Evolutionary conservation across 148 eudicot genomes (phyloP).

Genomic region (Arctostaphylos glauca): DNA sequence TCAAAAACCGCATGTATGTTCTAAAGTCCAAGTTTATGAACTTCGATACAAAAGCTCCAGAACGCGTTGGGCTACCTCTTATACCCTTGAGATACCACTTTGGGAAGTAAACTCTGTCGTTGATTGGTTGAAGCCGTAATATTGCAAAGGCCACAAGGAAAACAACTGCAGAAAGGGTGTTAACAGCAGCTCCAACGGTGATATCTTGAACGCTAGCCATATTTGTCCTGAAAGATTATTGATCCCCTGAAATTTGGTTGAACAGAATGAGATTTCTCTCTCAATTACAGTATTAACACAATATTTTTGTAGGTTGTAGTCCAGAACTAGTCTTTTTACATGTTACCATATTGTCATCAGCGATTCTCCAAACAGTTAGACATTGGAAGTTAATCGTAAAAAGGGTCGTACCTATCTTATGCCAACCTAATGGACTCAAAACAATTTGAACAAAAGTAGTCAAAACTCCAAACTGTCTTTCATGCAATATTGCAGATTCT

Average conservation of each 20-base stretch:
- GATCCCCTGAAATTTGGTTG: conserved; percentile 34
- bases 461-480: not conserved
- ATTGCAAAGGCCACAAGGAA: conserved; percentile 85
- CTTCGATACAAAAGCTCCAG: conserved; percentile 50
- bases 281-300: not conserved
- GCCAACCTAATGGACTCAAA: not conserved
- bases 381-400: not conserved
- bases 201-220: conserved; percentile 85
- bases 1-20: conserved; percentile 71
- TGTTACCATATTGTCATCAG: not conserved
- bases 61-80: conserved; percentile 61
- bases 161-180: conserved; percentile 63
- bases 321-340: not conserved
- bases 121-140: conserved; percentile 85
- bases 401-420: not conserved
- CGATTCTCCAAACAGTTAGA: not conserved
- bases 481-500: not conserved
- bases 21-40: conserved; percentile 73
- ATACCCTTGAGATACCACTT: conserved; percentile 97
- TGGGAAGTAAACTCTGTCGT: conserved; percentile 96
- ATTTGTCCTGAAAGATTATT: conserved; percentile 17
- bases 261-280: conserved; percentile 11
- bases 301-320: not conserved
- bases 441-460: not conserved
- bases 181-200: conserved; percentile 59